Base-by-base conservation (phyloP, 805 yeast species). In the Henningerozyma blattae region DNA sequence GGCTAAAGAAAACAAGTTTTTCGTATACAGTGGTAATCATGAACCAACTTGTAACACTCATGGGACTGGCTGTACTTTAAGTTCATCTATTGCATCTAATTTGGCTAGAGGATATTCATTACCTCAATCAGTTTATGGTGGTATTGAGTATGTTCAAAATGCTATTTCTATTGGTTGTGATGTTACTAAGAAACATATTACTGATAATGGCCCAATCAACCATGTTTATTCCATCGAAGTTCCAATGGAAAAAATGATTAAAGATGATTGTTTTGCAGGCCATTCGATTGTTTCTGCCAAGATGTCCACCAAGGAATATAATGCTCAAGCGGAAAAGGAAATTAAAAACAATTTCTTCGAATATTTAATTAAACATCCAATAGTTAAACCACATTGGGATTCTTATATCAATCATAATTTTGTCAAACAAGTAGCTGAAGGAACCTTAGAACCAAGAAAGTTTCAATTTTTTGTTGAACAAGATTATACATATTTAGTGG, bases 31-130 rank as follows among this genome's bases (percentile, higher is more conserved):
- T 33, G 75, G 78, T 15, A 56, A 52, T 1, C 66, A 49, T 35
- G 48, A 67, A 3, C 46, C 58, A 5, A 62, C 85, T 0, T 53
- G 56, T 2, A 71, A 77, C 47, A 74, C 83, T 1, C 95, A 86
- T 53, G 95, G 95, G 10, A 83, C 95, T 3, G 95, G 95, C 1
- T 86, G 95, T 56, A 81, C 95, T 0, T 62, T 86, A 33, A 75
- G 93, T 0, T 76, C 94, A 1, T 68, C 94, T 0, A 77, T 86
- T 41, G 77, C 91, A 0, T 75, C 91, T 2, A 73, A 80, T 44
- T 44, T 84, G 18, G 87, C 94, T 3, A 63, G 63, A 24, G 77
- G 77, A 0, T 42, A 49, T 24, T 22, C 60, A 0, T 46, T 82
- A 7, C 41, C 45, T 3, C 64, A 62, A 3, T 62, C 94, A 0